phyloP scores from a whole-genome alignment of 345 rosid genomes.

The Eucalyptus pumila region DNA sequence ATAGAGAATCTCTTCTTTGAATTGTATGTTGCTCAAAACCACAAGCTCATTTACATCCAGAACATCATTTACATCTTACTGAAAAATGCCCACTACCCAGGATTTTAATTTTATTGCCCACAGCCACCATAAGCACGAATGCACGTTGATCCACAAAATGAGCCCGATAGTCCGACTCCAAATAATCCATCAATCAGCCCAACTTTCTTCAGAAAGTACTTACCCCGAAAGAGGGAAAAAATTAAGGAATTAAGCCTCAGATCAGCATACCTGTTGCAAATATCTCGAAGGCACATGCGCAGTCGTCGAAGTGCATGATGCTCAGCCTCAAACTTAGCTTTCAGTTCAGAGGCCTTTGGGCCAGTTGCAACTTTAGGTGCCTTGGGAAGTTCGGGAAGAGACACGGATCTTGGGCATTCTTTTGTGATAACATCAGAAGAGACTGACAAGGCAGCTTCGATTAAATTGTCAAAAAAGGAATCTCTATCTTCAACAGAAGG shows the following conservation, averaged over 20 bases:
- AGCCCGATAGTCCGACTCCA: neutral
- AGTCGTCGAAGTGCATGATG: slow-evolving; percentile 97
- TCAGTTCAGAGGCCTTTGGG: slow-evolving; percentile 87
- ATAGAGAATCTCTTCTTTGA: neutral
- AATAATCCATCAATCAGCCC: neutral
- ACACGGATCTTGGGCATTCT: slow-evolving; percentile 23
- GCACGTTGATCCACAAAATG: neutral
- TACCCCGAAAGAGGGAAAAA: neutral
- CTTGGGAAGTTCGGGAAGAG: slow-evolving; percentile 76
- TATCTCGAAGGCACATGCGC: slow-evolving; percentile 97
- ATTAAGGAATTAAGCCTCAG: neutral
- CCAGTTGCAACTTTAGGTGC: slow-evolving; percentile 71
- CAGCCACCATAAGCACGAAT: neutral
- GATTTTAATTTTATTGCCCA: neutral
- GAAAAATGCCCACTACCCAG: neutral
- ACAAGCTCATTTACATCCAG: neutral
- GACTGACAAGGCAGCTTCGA: slow-evolving; percentile 90
- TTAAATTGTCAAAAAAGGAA: slow-evolving; percentile 59
- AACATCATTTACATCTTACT: neutral
- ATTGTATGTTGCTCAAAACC: neutral
- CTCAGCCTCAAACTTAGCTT: slow-evolving; percentile 95
- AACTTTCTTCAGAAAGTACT: neutral
- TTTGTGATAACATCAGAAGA: slow-evolving; percentile 34
- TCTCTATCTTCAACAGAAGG: slow-evolving; percentile 77
- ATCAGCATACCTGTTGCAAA: slow-evolving; percentile 77